These are phyloP conservation scores for Metschnikowia hibisci DNA, from an alignment of 805 yeast species.

Conservation along the genomic window DNA sequence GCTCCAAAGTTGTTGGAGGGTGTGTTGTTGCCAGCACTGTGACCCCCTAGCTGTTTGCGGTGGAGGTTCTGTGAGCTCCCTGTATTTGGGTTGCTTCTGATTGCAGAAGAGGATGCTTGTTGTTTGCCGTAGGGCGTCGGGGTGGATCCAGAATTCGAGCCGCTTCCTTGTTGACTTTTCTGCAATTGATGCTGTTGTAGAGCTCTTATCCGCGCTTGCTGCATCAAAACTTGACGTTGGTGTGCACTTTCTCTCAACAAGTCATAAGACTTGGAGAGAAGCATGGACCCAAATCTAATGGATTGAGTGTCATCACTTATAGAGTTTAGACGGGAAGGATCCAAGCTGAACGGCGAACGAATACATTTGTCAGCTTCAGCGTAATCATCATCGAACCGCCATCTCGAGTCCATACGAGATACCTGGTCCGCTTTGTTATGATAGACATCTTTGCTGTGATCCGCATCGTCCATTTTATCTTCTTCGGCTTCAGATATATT, in stretches of 20 bases:
- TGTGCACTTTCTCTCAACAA: slow-evolving; percentile 69
- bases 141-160: background rate
- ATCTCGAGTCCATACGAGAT: slow-evolving; percentile 54
- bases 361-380: slow-evolving; percentile 35
- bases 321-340: slow-evolving; percentile 79
- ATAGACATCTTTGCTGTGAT: slow-evolving; percentile 37
- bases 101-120: slow-evolving; percentile 2
- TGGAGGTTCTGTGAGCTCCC: background rate
- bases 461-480: slow-evolving; percentile 11
- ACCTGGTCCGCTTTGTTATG: slow-evolving; percentile 43
- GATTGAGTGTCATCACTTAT: slow-evolving; percentile 84
- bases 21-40: slow-evolving; percentile 6
- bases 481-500: slow-evolving; percentile 33
- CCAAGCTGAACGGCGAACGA: slow-evolving; percentile 56
- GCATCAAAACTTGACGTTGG: slow-evolving; percentile 50
- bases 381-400: slow-evolving; percentile 64
- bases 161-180: slow-evolving; percentile 5
- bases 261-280: slow-evolving; percentile 82
- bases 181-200: slow-evolving; percentile 37
- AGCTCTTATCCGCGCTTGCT: slow-evolving; percentile 46
- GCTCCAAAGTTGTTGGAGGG: slow-evolving; percentile 2
- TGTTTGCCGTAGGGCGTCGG: background rate
- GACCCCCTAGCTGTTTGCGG: slow-evolving; percentile 4
- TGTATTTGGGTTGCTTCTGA: background rate
- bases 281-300: slow-evolving; percentile 88